phyloP scores from a whole-genome alignment of 139 green algal species.

The Chloropicon primus region DNA sequence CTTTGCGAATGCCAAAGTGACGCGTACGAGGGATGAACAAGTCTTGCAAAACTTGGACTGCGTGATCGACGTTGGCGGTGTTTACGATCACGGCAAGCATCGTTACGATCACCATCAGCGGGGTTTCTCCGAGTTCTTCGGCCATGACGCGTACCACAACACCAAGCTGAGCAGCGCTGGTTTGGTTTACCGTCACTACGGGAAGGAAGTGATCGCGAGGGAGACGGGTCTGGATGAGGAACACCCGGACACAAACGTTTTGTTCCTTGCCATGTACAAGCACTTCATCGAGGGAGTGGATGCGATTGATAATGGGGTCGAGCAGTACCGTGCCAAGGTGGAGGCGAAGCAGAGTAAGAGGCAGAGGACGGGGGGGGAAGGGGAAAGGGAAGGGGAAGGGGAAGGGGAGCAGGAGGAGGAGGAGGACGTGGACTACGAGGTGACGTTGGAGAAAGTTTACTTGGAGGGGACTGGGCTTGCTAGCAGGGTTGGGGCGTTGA shows the following conservation, averaged over 20 bases:
- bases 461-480: not conserved
- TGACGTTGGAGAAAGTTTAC: not conserved
- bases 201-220: conserved; percentile 10
- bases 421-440: not conserved
- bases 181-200: conserved; percentile 80
- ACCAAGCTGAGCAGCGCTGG: conserved; percentile 50
- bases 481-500: not conserved
- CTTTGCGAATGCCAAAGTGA: conserved; percentile 28
- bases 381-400: not conserved
- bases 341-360: not conserved
- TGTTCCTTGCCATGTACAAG: conserved; percentile 87
- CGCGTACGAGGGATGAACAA: conserved; percentile 59
- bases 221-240: conserved; percentile 19
- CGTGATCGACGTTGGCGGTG: conserved; percentile 83
- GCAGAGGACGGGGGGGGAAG: not conserved
- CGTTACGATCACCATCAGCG: conserved; percentile 92
- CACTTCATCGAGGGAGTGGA: conserved; percentile 90
- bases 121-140: conserved; percentile 64
- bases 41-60: conserved; percentile 63
- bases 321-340: conserved; percentile 42
- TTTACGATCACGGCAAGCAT: conserved; percentile 51
- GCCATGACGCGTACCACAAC: conserved; percentile 45
- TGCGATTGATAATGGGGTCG: conserved; percentile 88
- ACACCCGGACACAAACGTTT: conserved; percentile 46
- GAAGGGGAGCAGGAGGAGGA: not conserved